phyloP scores from a whole-genome alignment of 2,329 filamentous ascomycete species.

The Ceratocystis eucalypticola region DNA sequence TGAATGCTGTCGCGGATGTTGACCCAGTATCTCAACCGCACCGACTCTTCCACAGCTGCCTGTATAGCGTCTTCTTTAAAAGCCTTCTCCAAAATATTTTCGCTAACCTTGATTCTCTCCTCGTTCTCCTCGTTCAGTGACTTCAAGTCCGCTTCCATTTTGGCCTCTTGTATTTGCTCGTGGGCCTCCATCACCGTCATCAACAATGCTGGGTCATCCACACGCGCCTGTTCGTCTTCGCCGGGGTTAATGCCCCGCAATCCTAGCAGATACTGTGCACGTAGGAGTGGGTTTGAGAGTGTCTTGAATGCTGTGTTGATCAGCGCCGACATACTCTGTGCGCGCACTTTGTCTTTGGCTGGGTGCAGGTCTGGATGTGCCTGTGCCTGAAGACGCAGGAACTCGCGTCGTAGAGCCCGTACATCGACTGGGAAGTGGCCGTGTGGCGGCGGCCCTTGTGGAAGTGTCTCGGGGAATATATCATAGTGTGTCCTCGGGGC shows the following conservation, averaged over 20 bases:
- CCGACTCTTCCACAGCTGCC: constrained; percentile 55
- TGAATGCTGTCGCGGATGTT: constrained; percentile 70
- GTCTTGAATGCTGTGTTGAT: constrained; percentile 92
- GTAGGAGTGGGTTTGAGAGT: constrained; percentile 58
- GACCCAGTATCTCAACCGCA: constrained; percentile 77
- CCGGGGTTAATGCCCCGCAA: constrained; percentile 63
- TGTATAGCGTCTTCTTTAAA: constrained; percentile 56
- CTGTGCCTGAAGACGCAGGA: constrained; percentile 66
- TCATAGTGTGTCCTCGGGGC: constrained; percentile 55
- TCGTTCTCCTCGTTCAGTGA: constrained; percentile 53
- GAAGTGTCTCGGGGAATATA: constrained; percentile 71
- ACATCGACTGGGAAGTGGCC: constrained; percentile 65
- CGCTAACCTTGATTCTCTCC: constrained; percentile 48
- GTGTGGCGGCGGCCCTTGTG: constrained; percentile 60
- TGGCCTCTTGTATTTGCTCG: constrained; percentile 60
- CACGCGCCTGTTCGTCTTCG: constrained; percentile 60
- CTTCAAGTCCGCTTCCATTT: constrained; percentile 49
- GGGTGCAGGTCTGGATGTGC: constrained; percentile 61
- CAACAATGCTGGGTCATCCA: constrained; percentile 56
- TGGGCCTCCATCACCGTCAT: constrained; percentile 68
- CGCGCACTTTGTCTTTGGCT: constrained; percentile 38
- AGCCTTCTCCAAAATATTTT: constrained; percentile 46
- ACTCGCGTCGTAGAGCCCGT: constrained; percentile 62
- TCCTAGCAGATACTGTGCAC: constrained; percentile 79
- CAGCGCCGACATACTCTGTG: constrained; percentile 63